Evolutionary conservation across 129 eudicot genomes (phyloP).

Genomic region (Solidago caesia): DNA sequence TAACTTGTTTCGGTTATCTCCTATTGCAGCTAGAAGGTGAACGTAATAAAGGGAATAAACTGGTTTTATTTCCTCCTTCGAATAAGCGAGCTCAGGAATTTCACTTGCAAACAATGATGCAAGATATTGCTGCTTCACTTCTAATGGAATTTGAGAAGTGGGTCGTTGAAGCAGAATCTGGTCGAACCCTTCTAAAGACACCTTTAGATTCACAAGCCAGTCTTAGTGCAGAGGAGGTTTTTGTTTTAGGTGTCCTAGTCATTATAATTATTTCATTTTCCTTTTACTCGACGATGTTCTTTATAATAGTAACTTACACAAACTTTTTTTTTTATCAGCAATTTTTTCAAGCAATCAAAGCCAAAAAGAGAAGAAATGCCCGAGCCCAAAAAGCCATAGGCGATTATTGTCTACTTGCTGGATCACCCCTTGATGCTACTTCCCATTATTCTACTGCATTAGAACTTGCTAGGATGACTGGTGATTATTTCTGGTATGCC

Average conservation of each 20-base stretch:
- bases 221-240: slow-evolving; percentile 99
- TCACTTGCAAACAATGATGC: slow-evolving; percentile 93
- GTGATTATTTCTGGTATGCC: slow-evolving; percentile 96
- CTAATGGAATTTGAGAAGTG: slow-evolving; percentile 94
- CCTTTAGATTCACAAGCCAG: slow-evolving; percentile 99
- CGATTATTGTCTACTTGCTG: slow-evolving; percentile 91
- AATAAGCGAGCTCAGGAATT: slow-evolving; percentile 83
- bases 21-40: slow-evolving; percentile 70
- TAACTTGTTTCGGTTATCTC: slow-evolving; percentile 6
- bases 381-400: slow-evolving; percentile 97
- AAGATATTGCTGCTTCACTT: slow-evolving; percentile 95
- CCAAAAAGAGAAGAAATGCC: slow-evolving; percentile 82
- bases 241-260: slow-evolving; percentile 83
- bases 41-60: slow-evolving; percentile 55
- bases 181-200: slow-evolving; percentile 86
- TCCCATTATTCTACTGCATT: slow-evolving; percentile 81
- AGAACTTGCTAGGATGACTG: slow-evolving; percentile 85
- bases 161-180: slow-evolving; percentile 86
- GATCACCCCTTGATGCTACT: slow-evolving; percentile 93
- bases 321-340: slow-evolving; percentile 28
- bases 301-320: slow-evolving; percentile 21
- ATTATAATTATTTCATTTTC: slow-evolving; percentile 26
- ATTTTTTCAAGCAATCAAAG: slow-evolving; percentile 73
- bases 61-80: slow-evolving; percentile 88
- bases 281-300: neutral